Conservation (phyloP, 768 basidiomycete genomes). For the Lyophyllum decastes region DNA sequence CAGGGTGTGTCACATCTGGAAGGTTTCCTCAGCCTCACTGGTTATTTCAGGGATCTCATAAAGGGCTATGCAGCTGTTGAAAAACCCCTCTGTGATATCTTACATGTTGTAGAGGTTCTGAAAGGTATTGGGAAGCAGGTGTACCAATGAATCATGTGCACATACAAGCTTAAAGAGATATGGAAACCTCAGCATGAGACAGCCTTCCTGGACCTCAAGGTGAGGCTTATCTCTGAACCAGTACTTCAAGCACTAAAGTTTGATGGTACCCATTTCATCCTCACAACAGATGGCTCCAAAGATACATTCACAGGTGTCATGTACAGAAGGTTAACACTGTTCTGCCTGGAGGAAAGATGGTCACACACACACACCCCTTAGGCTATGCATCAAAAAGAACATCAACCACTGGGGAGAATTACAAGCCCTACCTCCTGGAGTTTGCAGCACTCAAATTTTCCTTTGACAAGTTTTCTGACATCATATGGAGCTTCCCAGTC, state of each 20-base stretch:
- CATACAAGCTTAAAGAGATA: slow-evolving; percentile 1
- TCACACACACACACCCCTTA: slow-evolving; percentile 23
- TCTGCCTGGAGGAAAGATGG: slow-evolving; percentile 5
- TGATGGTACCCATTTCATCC: slow-evolving; percentile 32
- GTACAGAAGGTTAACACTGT: slow-evolving; percentile 20
- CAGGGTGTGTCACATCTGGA: slow-evolving; percentile 28
- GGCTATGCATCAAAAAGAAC: slow-evolving; percentile 31
- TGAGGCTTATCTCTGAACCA: slow-evolving; percentile 29
- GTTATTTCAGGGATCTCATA: slow-evolving; percentile 35
- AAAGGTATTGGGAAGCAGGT: slow-evolving; percentile 2
- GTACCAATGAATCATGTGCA: slow-evolving; percentile 18
- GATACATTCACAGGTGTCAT: slow-evolving; percentile 20
- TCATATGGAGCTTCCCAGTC: slow-evolving; percentile 26
- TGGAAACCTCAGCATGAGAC: slow-evolving; percentile 23
- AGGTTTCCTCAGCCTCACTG: slow-evolving; percentile 19
- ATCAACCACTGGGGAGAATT: slow-evolving; percentile 19
- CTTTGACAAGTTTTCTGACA: slow-evolving; percentile 28
- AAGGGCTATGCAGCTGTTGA: slow-evolving; percentile 31
- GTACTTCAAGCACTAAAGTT: slow-evolving; percentile 29
- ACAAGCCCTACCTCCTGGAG: slow-evolving; percentile 29
- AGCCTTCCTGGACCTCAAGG: slow-evolving; percentile 32
- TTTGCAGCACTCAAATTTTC: slow-evolving; percentile 35
- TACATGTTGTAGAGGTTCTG: slow-evolving; percentile 19
- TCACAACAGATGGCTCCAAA: slow-evolving; percentile 13
- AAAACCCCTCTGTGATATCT: slow-evolving; percentile 31